Base-by-base conservation (phyloP, 768 basidiomycete species). In the Lactarius vividus region DNA sequence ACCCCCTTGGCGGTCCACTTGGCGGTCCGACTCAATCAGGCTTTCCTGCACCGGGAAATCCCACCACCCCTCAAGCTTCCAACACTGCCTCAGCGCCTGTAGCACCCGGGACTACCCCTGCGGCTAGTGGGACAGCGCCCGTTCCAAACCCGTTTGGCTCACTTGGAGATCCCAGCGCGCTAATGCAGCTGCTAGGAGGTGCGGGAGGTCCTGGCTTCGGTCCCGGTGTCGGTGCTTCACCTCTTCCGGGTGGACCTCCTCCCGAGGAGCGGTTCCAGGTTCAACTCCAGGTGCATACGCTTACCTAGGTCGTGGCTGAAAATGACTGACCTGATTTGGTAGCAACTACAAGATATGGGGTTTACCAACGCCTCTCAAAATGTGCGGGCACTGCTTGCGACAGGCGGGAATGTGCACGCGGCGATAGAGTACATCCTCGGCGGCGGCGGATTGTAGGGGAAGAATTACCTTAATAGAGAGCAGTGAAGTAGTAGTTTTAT, bases 301-400 rank as follows among this genome's bases (percentile, higher is more conserved):
- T 31, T 52, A 15, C 26, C 15, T 39, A 39, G 10, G 10, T 52
- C 42, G 13, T 16, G n/a, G 0, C 33, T 59, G 29, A 4, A 33
- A 23, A 55, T 35, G 35, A 37, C 31, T 28, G 55, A 29, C n/a
- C 23, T n/a, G 31, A 3, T 33, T 13, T 10, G 35, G 5, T 70
- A 94, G 91, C 94, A 96, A 88, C 76, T 98, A 73, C 89, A 93
- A 74, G 92, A 91, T 66, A 98, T 98, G 96, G 96, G 94, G 1
- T 93, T 98, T 76, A 85, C 83, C 59, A 94, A 96, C 63, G 94
- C 94, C 9, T 75, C 84, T 49, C 92, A 94, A 82, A 98, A 98
- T 74, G 82, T 98, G 8, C 83, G 95, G 4, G 95, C 96, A 5
- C 79, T 98, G 52, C 82, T 94, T 10, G 94, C 92, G 57, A 95